A percentile compares a stretch with the other conserved stretches of the same genome.
Conservation (phyloP, 306 rosid species). For the Phaseolus lunatus region DNA sequence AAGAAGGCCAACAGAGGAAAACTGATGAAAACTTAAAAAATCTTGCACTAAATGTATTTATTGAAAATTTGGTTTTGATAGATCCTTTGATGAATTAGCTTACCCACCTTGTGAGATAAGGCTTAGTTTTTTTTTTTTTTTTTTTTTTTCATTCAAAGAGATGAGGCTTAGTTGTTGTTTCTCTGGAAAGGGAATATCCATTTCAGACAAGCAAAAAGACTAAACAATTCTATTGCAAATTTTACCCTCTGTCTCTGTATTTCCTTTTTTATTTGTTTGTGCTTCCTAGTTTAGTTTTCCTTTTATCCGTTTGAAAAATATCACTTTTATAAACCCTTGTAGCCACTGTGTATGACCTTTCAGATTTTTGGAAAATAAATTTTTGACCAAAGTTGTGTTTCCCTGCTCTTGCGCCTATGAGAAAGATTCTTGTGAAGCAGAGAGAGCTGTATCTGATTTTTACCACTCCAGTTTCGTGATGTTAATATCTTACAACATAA, state of each 20-base stretch:
- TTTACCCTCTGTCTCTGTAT: neutral
- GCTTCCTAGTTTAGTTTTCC: neutral
- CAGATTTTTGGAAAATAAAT: neutral
- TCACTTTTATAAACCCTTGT: neutral
- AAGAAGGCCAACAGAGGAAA: neutral
- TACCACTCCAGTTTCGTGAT: neutral
- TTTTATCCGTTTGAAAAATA: neutral
- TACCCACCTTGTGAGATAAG: neutral
- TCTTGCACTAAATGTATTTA: neutral
- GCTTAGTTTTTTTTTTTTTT: neutral
- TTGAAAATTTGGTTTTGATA: neutral
- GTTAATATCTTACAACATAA: neutral
- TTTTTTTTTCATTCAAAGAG: neutral
- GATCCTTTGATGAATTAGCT: too few relatives aligned
- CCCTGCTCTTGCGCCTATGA: constrained; percentile 3
- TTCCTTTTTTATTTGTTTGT: neutral
- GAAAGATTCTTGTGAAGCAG: neutral
- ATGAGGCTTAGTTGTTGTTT: neutral
- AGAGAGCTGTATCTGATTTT: neutral
- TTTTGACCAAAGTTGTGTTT: constrained; percentile 10
- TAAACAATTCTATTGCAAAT: neutral
- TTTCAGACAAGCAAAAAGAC: neutral
- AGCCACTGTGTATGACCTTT: neutral
- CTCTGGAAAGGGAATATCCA: neutral
- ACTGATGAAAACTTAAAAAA: neutral